These are phyloP conservation scores for Tuber brumale DNA, from an alignment of 495 filamentous ascomycete genomes.

Conservation along the genomic window DNA sequence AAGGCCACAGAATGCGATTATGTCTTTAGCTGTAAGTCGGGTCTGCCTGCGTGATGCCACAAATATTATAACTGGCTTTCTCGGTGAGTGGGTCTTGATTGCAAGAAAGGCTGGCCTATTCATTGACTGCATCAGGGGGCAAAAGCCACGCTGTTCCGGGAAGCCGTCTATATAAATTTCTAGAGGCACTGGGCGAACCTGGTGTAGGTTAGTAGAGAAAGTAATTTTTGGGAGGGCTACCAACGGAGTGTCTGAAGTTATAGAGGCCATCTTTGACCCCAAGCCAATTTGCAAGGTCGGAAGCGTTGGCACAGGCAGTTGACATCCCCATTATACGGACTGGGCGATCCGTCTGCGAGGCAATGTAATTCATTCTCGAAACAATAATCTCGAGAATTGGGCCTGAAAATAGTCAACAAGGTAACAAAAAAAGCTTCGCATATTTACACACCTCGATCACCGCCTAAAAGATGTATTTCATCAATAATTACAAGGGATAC, in stretches of 20 bases:
- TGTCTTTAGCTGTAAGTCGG: constrained; percentile 83
- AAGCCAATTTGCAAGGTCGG: constrained; percentile 90
- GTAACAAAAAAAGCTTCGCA: not conserved
- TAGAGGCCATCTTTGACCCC: constrained; percentile 95
- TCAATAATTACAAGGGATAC: constrained; percentile 97
- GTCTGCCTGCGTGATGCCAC: constrained; percentile 94
- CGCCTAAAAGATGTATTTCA: constrained; percentile 93
- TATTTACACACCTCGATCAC: constrained; percentile 58
- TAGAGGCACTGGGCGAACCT: constrained; percentile 83
- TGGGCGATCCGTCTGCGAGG: constrained; percentile 77
- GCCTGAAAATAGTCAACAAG: constrained; percentile 36
- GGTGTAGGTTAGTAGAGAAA: constrained; percentile 3
- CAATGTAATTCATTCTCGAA: constrained; percentile 98
- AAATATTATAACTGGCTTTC: constrained; percentile 97
- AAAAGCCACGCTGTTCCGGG: constrained; percentile 89
- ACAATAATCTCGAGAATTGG: constrained; percentile 99
- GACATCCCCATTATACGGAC: constrained; percentile 96
- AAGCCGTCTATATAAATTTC: constrained; percentile 98
- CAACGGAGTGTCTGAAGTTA: constrained; percentile 87
- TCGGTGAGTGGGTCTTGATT: constrained; percentile 89
- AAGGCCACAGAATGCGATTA: constrained; percentile 97
- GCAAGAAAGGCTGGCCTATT: constrained; percentile 95
- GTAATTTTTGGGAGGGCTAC: not conserved
- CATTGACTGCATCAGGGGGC: constrained; percentile 98
- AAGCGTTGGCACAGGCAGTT: constrained; percentile 93